These are phyloP conservation scores for Leishmania tarentolae DNA, from an alignment of 208 protist species.

Conservation along the genomic window DNA sequence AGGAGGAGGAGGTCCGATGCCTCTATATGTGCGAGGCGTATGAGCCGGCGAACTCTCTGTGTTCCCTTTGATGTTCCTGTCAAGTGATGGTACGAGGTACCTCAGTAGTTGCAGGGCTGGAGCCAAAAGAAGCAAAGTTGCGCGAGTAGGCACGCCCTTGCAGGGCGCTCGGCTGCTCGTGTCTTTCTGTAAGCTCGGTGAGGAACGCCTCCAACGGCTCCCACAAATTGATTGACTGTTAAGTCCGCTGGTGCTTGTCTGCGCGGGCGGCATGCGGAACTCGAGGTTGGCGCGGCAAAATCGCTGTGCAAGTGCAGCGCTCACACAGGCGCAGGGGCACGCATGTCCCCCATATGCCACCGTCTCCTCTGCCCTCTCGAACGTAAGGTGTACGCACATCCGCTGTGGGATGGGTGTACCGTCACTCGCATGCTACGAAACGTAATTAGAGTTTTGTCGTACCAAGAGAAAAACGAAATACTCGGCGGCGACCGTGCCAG, in stretches of 20 bases:
- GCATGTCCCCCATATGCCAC: neutral
- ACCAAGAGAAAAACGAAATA: neutral
- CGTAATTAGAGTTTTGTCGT: neutral
- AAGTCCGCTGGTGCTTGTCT: neutral
- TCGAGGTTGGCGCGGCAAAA: neutral
- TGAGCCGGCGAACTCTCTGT: neutral
- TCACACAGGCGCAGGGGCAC: neutral
- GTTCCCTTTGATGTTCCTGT: neutral
- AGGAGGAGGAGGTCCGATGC: neutral
- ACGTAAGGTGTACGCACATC: neutral
- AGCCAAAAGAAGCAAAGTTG: no score
- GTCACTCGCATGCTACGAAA: neutral
- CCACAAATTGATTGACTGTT: neutral
- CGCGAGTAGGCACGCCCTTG: neutral
- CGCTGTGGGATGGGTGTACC: neutral
- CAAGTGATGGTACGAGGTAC: neutral
- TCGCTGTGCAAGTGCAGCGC: neutral
- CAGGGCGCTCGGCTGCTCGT: slow-evolving; percentile 5
- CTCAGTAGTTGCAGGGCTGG: neutral
- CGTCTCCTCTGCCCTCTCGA: neutral
- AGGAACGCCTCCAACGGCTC: neutral
- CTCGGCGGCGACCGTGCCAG: neutral
- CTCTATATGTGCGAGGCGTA: neutral
- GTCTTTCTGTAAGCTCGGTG: neutral
- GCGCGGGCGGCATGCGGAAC: neutral